These are phyloP conservation scores for Coemansia sp. DNA, from an alignment of 192 early-diverging fungal genomes.

Conservation along the genomic window DNA sequence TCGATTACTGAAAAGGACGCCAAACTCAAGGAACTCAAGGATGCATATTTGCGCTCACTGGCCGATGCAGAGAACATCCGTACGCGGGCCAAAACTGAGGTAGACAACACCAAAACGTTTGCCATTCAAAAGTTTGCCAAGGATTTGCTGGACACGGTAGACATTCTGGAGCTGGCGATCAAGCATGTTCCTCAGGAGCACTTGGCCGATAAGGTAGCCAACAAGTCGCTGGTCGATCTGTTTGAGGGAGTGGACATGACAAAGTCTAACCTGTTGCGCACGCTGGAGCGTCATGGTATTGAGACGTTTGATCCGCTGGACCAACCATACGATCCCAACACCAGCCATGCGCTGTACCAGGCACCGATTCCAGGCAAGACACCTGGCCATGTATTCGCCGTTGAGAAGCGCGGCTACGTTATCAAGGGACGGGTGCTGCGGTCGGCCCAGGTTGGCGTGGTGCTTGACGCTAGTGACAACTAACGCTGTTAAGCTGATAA, in stretches of 20 bases:
- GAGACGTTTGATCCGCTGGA: conserved; percentile 80
- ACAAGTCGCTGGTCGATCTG: conserved; percentile 73
- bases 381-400: conserved; percentile 81
- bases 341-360: conserved; percentile 95
- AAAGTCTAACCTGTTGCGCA: conserved; percentile 76
- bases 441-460: conserved; percentile 95
- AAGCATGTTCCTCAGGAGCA: conserved; percentile 79
- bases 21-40: conserved; percentile 61
- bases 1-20: conserved; percentile 46
- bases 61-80: conserved; percentile 98
- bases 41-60: conserved; percentile 85
- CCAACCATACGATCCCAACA: conserved; percentile 92
- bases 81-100: conserved; percentile 81
- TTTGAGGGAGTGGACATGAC: conserved; percentile 91
- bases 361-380: conserved; percentile 85
- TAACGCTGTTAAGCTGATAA: conserved; percentile 5
- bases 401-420: conserved; percentile 92
- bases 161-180: conserved; percentile 87
- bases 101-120: conserved; percentile 76
- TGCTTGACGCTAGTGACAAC: conserved; percentile 59
- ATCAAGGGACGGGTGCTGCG: conserved; percentile 89
- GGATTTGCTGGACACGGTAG: conserved; percentile 89
- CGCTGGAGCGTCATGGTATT: conserved; percentile 83
- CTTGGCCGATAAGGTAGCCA: conserved; percentile 52
- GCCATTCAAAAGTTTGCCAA: conserved; percentile 99